Conservation (phyloP, 2,329 filamentous ascomycete genomes). For the Sordariomycetes sp. region DNA sequence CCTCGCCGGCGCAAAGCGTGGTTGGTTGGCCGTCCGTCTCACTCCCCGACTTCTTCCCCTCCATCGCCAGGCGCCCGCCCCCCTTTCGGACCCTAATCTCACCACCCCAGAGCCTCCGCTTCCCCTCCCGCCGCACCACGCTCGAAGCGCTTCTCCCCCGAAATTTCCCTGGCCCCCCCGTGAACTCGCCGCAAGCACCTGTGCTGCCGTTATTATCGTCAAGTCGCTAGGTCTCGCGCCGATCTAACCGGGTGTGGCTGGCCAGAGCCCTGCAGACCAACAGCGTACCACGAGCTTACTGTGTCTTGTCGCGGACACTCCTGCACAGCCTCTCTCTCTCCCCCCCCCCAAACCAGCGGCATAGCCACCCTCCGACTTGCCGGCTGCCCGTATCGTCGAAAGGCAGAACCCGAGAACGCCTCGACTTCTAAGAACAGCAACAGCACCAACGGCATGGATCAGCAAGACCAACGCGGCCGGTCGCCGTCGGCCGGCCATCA, state of each 20-base stretch:
- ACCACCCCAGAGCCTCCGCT: neutral
- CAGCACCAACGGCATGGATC: conserved; percentile 24
- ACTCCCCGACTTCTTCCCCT: neutral
- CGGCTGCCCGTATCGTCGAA: conserved; percentile 1
- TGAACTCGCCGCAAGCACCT: neutral
- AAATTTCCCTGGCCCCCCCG: neutral
- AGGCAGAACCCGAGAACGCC: conserved; percentile 5
- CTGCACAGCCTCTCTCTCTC: conserved; percentile 5
- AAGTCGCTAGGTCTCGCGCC: neutral
- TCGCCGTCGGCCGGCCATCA: conserved; percentile 50
- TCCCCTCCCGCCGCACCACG: neutral
- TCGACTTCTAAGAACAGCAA: conserved; percentile 6
- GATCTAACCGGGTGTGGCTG: neutral
- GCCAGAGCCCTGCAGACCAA: neutral
- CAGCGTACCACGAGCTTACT: neutral
- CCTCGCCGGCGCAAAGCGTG: neutral
- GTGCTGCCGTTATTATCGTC: neutral
- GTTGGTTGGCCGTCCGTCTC: neutral
- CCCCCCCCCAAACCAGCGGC: neutral
- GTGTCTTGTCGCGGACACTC: neutral
- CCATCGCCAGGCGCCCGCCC: neutral
- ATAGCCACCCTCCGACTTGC: conserved; percentile 3
- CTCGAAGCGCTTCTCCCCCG: neutral
- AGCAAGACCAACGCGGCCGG: conserved; percentile 37
- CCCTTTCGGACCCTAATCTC: neutral